phyloP scores from a whole-genome alignment of 805 yeast species.

The Cyberlindnera mississippiensis region DNA sequence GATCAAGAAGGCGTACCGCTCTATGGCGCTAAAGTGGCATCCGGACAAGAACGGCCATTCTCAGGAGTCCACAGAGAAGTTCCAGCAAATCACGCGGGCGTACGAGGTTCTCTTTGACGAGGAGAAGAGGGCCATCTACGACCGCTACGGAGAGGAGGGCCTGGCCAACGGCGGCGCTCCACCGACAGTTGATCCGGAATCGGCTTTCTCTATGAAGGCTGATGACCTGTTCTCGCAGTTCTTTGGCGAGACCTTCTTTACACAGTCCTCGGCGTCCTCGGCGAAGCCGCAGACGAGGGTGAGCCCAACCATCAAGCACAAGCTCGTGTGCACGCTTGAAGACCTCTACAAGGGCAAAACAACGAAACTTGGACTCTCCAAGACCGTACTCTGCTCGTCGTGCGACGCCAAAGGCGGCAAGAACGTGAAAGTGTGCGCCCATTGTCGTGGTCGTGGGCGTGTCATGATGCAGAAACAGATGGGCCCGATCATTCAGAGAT shows the following conservation, averaged over 20 bases:
- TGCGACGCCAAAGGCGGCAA: slow-evolving; percentile 54
- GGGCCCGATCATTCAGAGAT: slow-evolving; percentile 43
- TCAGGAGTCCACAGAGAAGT: slow-evolving; percentile 90
- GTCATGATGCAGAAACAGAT: slow-evolving; percentile 36
- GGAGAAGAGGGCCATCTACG: slow-evolving; percentile 82
- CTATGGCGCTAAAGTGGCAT: slow-evolving; percentile 66
- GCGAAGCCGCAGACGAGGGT: slow-evolving; percentile 17
- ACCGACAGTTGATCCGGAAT: slow-evolving; percentile 24
- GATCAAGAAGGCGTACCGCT: slow-evolving; percentile 53
- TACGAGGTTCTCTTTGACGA: slow-evolving; percentile 79
- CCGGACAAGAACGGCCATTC: slow-evolving; percentile 74
- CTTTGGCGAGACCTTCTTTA: slow-evolving; percentile 29
- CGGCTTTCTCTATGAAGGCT: slow-evolving; percentile 20
- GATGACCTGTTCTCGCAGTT: slow-evolving; percentile 30
- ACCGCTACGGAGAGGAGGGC: slow-evolving; percentile 88
- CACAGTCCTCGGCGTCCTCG: no score
- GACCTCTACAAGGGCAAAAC: slow-evolving; percentile 59
- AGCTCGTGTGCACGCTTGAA: slow-evolving; percentile 45
- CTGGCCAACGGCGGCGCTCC: slow-evolving; percentile 54
- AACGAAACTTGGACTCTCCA: slow-evolving; percentile 50
- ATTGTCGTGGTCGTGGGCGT: slow-evolving; percentile 43
- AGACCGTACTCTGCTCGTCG: slow-evolving; percentile 41
- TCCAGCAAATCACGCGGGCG: slow-evolving; percentile 84
- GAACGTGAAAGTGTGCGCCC: slow-evolving; percentile 28
- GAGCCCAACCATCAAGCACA: slow-evolving; percentile 57